Conservation (phyloP, 2,329 filamentous ascomycete species). For the Colletotrichum ledebouriae region DNA sequence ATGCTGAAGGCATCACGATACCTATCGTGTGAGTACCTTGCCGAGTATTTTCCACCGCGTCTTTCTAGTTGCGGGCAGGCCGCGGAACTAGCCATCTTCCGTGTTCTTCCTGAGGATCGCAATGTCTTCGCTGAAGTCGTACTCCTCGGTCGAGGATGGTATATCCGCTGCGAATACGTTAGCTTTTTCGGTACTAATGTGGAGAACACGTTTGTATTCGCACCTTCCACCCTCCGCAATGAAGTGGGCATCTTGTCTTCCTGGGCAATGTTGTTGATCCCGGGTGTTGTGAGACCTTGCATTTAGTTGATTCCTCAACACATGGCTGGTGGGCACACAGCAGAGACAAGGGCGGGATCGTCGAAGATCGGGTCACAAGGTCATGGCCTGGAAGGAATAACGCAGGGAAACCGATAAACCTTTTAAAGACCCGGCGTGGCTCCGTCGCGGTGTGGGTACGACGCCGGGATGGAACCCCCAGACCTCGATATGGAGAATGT, state of each 20-base stretch:
- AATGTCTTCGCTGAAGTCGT: conserved; percentile 22
- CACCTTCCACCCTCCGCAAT: conserved; percentile 1
- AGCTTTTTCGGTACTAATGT: neutral
- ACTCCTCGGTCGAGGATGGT: conserved; percentile 2
- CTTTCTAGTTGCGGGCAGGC: conserved; percentile 12
- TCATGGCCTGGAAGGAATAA: neutral
- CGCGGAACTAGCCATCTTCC: conserved; percentile 30
- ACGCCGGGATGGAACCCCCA: conserved; percentile 22
- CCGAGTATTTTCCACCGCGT: conserved; percentile 12
- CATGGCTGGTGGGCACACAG: neutral
- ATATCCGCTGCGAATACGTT: neutral
- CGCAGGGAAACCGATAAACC: conserved; percentile 10
- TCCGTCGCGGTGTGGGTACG: conserved; percentile 11
- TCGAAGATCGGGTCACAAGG: conserved; percentile 3
- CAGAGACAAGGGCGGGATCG: neutral
- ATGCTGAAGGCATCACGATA: too few species aligned
- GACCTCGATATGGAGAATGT: neutral
- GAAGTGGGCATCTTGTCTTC: conserved; percentile 7
- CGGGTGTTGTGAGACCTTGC: neutral
- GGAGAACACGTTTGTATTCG: neutral
- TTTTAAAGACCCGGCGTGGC: conserved; percentile 19
- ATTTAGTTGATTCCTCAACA: neutral
- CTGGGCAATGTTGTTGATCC: neutral
- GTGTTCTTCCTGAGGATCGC: conserved; percentile 28
- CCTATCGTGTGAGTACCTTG: conserved; percentile 43